Evolutionary conservation across 2,329 filamentous ascomycete genomes (phyloP).

Genomic region (Aspergillus novoparasiticus): DNA sequence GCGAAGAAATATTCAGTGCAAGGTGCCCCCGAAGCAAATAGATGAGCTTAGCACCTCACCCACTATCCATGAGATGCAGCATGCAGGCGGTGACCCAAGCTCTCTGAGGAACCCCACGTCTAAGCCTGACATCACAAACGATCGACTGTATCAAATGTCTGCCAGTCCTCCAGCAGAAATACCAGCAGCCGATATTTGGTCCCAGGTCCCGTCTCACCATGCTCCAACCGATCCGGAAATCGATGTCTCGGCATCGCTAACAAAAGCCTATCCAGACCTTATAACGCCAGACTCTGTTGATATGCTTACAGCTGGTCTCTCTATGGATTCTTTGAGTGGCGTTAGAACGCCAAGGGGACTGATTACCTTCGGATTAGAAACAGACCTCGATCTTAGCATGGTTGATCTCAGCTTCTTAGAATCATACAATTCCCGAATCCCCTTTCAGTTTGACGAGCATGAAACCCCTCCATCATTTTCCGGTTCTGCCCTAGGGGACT

Average conservation of each 20-base stretch:
- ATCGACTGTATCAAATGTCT: not conserved
- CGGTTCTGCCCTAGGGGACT: not conserved
- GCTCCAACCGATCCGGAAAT: not conserved
- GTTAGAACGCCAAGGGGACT: conserved; percentile 16
- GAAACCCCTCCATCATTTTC: not conserved
- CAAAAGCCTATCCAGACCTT: not conserved
- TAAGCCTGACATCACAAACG: not conserved
- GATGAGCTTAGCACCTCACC: not conserved
- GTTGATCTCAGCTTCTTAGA: conserved; percentile 37
- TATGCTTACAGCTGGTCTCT: not conserved
- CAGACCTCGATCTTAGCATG: conserved; percentile 32
- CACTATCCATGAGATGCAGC: not conserved
- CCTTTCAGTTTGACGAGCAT: conserved; percentile 28
- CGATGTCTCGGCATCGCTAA: not conserved
- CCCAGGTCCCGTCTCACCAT: not conserved
- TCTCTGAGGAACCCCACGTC: not conserved
- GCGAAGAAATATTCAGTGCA: conserved; percentile 24
- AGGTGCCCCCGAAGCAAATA: not conserved
- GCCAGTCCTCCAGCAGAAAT: not conserved
- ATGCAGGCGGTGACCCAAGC: not conserved
- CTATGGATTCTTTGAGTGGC: not conserved
- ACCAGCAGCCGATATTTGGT: not conserved
- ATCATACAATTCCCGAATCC: conserved; percentile 33
- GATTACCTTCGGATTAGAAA: conserved; percentile 19
- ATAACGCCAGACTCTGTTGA: not conserved